Evolutionary conservation across 1,139 yeast species (phyloP).

Genomic region (Saccharomycopsis phalli): DNA sequence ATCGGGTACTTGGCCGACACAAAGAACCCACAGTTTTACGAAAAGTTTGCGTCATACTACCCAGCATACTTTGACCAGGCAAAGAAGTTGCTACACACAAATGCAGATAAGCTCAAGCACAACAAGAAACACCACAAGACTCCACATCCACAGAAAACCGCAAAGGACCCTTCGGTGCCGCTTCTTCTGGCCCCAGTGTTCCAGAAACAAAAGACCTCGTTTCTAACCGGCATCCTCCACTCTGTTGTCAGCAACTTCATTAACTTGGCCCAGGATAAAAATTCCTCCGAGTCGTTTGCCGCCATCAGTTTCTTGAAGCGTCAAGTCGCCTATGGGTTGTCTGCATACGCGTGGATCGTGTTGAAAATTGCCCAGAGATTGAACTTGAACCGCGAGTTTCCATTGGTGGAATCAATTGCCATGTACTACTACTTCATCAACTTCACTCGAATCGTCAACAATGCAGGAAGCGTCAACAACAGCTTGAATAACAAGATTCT

Average conservation of each 20-base stretch:
- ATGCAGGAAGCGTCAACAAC: conserved; percentile 2
- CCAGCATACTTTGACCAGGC: not conserved
- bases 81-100: conserved; percentile 1
- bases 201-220: conserved; percentile 2
- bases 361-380: not conserved
- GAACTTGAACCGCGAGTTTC: conserved; percentile 8
- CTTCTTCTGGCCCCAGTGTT: conserved; percentile 1
- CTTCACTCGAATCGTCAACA: conserved; percentile 12
- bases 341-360: not conserved
- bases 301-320: conserved; percentile 7
- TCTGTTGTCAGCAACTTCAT: conserved; percentile 14
- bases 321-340: not conserved
- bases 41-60: conserved; percentile 1
- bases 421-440: conserved; percentile 12
- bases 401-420: conserved; percentile 10
- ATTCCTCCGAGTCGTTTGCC: conserved; percentile 9
- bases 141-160: not conserved
- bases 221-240: conserved; percentile 10
- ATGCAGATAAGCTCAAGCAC: conserved; percentile 1
- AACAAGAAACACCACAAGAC: not conserved
- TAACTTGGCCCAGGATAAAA: conserved; percentile 11
- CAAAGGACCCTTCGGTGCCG: not conserved
- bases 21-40: conserved; percentile 6
- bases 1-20: conserved; percentile 6
- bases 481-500: conserved; percentile 15